Percentiles rank a stretch among this genome's conserved stretches.
Conservation (phyloP, 2,329 filamentous ascomycete species). For the Aspergillus sp. region DNA sequence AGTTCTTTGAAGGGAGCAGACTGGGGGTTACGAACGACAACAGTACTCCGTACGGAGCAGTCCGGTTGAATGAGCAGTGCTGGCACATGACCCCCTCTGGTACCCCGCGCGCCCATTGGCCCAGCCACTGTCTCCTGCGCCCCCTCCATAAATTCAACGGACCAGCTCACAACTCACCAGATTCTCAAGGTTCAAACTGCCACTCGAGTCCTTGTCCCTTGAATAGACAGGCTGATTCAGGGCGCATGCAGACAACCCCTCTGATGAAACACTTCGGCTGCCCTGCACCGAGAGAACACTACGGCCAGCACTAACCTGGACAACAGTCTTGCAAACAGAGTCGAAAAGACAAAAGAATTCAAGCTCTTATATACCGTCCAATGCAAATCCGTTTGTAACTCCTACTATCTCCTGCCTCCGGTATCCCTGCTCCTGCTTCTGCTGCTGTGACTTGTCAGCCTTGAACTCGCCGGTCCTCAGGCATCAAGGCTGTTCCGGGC, state of each 20-base stretch:
- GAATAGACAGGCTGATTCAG: constrained; percentile 4
- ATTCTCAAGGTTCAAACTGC: background rate
- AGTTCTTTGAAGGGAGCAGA: background rate
- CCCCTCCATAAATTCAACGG: constrained; percentile 17
- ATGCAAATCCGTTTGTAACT: constrained; percentile 25
- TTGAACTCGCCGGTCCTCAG: constrained; percentile 16
- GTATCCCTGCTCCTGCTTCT: constrained; percentile 2
- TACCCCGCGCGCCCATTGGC: constrained; percentile 29
- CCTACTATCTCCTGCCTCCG: constrained; percentile 13
- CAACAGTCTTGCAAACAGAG: constrained; percentile 10
- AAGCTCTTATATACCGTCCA: constrained; percentile 14
- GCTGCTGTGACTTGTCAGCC: constrained; percentile 20
- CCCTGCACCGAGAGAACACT: background rate
- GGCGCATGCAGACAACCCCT: background rate
- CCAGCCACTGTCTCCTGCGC: constrained; percentile 32
- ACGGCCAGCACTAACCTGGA: constrained; percentile 2
- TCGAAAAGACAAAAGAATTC: background rate
- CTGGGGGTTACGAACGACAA: constrained; percentile 2
- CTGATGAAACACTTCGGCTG: background rate
- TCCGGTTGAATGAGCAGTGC: constrained; percentile 7
- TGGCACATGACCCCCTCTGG: constrained; percentile 18
- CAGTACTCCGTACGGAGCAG: constrained; percentile 15
- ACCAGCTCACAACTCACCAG: background rate
- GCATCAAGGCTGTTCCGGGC: constrained; percentile 17
- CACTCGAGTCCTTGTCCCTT: background rate